Percentiles rank a stretch among this genome's conserved stretches.
These are phyloP conservation scores for Gnomoniopsis sp. DNA, from an alignment of 2,329 filamentous ascomycete genomes.

Conservation along the genomic window DNA sequence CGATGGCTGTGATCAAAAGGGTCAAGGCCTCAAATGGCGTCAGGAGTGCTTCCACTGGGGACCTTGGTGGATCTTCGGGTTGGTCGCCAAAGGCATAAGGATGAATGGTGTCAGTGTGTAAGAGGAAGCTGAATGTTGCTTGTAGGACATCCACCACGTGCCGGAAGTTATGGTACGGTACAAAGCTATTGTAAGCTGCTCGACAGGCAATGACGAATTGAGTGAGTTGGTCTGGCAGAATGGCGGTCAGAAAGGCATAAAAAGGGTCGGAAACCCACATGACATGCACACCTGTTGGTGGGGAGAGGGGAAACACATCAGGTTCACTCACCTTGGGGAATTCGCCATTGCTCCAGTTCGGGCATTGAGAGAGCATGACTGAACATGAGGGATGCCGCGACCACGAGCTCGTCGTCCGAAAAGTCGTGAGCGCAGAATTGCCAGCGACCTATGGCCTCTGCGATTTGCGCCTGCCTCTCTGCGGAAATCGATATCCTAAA, in stretches of 20 bases:
- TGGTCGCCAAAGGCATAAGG: constrained; percentile 49
- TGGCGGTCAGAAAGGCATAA: constrained; percentile 36
- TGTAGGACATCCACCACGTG: constrained; percentile 96
- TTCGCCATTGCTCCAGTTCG: constrained; percentile 75
- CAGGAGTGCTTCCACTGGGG: constrained; percentile 71
- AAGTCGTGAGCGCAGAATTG: constrained; percentile 87
- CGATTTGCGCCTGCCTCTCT: constrained; percentile 63
- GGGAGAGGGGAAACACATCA: constrained; percentile 16
- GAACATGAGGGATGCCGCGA: constrained; percentile 83
- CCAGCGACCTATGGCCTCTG: constrained; percentile 72
- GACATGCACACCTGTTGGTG: constrained; percentile 20
- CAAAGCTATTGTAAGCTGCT: constrained; percentile 92
- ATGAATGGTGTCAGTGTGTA: constrained; percentile 73
- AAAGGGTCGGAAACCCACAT: neutral
- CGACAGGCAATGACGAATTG: constrained; percentile 85
- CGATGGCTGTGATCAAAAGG: constrained; percentile 90
- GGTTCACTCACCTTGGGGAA: constrained; percentile 64
- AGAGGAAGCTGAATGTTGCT: constrained; percentile 85
- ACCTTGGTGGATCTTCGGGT: constrained; percentile 39
- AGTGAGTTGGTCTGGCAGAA: constrained; percentile 66
- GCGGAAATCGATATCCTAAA: constrained; percentile 57
- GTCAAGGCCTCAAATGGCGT: constrained; percentile 84
- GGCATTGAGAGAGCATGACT: constrained; percentile 81
- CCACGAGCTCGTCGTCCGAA: constrained; percentile 83
- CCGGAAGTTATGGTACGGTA: constrained; percentile 97